Evolutionary conservation across 1,139 yeast species (phyloP).

Genomic region (Hyphopichia buzzinii): DNA sequence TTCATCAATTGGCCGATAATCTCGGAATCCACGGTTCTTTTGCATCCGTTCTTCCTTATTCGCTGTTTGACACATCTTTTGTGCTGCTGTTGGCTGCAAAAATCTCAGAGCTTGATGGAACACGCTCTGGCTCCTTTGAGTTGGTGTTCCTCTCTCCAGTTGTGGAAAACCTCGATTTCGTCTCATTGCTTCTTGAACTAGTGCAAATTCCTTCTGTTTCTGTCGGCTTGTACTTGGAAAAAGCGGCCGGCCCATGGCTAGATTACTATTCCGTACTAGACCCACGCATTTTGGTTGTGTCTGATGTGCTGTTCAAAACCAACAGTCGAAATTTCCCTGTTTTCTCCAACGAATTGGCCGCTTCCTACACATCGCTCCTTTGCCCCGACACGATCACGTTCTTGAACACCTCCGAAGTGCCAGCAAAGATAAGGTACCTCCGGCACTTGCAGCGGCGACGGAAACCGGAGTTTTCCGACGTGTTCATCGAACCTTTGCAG

Average conservation of each 20-base stretch:
- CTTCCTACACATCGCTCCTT: background rate
- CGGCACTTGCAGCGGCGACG: background rate
- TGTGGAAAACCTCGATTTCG: background rate
- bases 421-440: background rate
- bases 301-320: background rate
- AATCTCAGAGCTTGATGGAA: no score
- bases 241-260: background rate
- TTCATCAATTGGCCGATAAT: no score
- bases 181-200: background rate
- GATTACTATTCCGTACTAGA: background rate
- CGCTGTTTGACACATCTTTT: no score
- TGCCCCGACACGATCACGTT: background rate
- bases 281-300: background rate
- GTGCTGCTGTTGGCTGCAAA: no score
- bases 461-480: background rate
- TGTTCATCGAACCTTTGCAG: slow-evolving; percentile 54
- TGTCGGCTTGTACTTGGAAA: background rate
- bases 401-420: background rate
- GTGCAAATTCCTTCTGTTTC: background rate
- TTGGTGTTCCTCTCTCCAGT: no score
- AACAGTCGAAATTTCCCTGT: background rate
- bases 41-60: background rate
- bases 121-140: no score
- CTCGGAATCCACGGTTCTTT: no score
- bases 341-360: background rate